Percentiles rank a stretch among this genome's conserved stretches.
These are phyloP conservation scores for Nitzschia sp. DNA, from an alignment of 108 stramenopile species.

Conservation along the genomic window DNA sequence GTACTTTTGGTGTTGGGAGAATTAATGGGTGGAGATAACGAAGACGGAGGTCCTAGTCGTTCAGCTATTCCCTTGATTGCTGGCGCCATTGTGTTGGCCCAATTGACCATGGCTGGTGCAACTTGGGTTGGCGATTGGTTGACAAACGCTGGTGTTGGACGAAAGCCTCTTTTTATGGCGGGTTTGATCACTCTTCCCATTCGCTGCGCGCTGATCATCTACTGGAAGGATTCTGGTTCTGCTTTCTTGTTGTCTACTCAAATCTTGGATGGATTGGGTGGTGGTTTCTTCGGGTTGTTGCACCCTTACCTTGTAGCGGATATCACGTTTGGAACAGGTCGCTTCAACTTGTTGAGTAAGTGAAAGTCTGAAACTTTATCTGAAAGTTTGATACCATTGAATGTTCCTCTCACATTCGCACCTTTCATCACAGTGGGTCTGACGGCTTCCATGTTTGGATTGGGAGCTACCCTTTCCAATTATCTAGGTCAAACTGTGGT, in stretches of 20 bases:
- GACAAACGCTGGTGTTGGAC: constrained; percentile 64
- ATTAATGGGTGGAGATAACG: constrained; percentile 83
- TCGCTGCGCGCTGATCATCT: constrained; percentile 80
- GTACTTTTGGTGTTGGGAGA: constrained; percentile 84
- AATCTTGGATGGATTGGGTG: constrained; percentile 83
- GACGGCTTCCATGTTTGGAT: constrained; percentile 80
- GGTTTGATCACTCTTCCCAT: constrained; percentile 73
- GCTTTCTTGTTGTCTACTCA: constrained; percentile 74
- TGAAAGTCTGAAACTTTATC: not conserved
- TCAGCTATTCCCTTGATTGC: constrained; percentile 82
- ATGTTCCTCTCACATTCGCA: not conserved
- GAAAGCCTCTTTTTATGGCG: constrained; percentile 77
- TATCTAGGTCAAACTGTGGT: constrained; percentile 78
- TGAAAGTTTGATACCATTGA: too few relatives aligned
- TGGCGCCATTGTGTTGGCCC: constrained; percentile 82
- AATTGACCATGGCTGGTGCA: constrained; percentile 76
- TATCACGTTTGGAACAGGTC: constrained; percentile 83
- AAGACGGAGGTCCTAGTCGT: constrained; percentile 64
- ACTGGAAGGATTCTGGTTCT: constrained; percentile 80
- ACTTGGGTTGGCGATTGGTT: constrained; percentile 62
- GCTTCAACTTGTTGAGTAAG: constrained; percentile 85
- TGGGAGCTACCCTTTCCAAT: constrained; percentile 81
- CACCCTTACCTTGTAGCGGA: constrained; percentile 86
- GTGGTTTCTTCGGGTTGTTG: constrained; percentile 76
- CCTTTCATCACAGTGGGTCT: constrained; percentile 44